Evolutionary conservation across 202 grass and related monocot genomes (phyloP), one percentile per base, ranked within the genome.

Genomic region (Schoenoplectus tabernaemontani): DNA sequence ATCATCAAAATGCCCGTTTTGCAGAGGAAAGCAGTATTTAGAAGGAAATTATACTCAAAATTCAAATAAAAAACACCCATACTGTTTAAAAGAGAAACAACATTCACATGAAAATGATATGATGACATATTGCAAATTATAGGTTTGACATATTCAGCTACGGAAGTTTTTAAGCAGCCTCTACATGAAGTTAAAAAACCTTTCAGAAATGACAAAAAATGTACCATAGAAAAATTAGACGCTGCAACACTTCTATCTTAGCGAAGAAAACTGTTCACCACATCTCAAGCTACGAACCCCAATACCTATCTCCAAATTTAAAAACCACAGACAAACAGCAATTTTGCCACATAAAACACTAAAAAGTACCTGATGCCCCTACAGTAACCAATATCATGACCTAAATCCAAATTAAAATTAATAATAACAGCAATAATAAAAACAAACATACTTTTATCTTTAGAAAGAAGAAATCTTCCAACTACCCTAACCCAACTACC

Each of bases 391-490:
- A 36, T 75, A 75, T 75, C 70, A 36, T 75, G 44, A 75, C 70
- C 70, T 75, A 56, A 69, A 54, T 26, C 0, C 68, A 51, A 73
- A 54, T 75, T 75, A 75, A 75, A 75, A 36, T 74, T 56, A 75
- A 54, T 75, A 75, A 54, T 74, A 53, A 34, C 70, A 75, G 28
- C 47, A 75, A 75, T 19, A 54, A 51, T 50, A 17, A 75, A 56
- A 74, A 44, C 39, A 71, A 70, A 75, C 46, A 75, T 75, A 54
- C 46, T 75, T 56, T 75, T 75, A 75, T 54, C 70, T 75, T 75
- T 54, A 36, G 47, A 75, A 33, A 34, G 44, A 75, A 75, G 70
- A 75, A 56, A 75, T 15, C 28, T 54, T 75, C 28, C 70, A 75
- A 56, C 47, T 75, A 54, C 70, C 48, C 30, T 63, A 63, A 51